phyloP scores from a whole-genome alignment of 2,329 filamentous ascomycete genomes.

The Ceratocystis smalleyi region DNA sequence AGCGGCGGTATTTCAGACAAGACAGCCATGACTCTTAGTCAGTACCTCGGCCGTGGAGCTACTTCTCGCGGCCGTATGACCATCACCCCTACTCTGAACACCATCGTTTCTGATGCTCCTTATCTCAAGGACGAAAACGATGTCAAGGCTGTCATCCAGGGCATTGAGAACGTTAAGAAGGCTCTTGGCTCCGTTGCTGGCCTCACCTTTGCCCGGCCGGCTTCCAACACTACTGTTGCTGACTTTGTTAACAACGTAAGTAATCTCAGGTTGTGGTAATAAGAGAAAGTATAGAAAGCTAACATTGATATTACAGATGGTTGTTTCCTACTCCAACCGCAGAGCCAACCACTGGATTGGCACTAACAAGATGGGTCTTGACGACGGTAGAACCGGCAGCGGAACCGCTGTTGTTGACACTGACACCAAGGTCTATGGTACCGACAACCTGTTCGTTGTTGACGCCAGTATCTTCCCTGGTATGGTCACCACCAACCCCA shows the following conservation, averaged over 20 bases:
- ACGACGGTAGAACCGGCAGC: constrained; percentile 34
- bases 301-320: constrained; percentile 11
- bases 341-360: constrained; percentile 40
- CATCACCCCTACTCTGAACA: constrained; percentile 41
- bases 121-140: constrained; percentile 46
- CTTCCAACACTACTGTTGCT: constrained; percentile 35
- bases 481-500: constrained; percentile 52
- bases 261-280: constrained; percentile 6
- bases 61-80: constrained; percentile 46
- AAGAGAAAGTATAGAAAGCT: background rate
- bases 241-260: constrained; percentile 39
- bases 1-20: constrained; percentile 28
- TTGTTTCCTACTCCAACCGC: constrained; percentile 28
- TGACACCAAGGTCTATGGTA: constrained; percentile 50
- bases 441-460: constrained; percentile 52
- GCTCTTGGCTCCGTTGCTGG: constrained; percentile 37
- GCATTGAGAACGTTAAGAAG: constrained; percentile 44
- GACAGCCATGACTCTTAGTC: constrained; percentile 36
- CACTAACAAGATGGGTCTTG: constrained; percentile 44
- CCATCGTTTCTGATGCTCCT: constrained; percentile 42
- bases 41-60: constrained; percentile 49
- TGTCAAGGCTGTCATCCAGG: constrained; percentile 45
- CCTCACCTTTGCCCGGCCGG: constrained; percentile 37
- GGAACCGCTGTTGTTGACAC: constrained; percentile 47
- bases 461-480: constrained; percentile 56